Evolutionary conservation across 2,329 filamentous ascomycete genomes (phyloP).

Genomic region (Bretziella fagacearum): DNA sequence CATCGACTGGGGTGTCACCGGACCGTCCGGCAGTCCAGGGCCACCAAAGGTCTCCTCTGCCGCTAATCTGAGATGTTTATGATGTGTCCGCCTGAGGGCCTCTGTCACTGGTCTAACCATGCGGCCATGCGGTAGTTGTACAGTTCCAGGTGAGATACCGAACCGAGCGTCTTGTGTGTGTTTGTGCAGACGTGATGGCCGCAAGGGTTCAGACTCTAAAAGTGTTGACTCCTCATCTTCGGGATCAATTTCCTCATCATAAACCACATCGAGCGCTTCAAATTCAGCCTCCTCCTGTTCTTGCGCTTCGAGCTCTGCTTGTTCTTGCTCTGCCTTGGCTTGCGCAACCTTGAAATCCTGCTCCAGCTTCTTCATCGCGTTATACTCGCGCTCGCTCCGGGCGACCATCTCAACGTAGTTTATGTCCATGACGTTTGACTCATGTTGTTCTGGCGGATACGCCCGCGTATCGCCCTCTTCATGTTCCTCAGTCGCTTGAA

Average conservation of each 20-base stretch:
- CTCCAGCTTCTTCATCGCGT: constrained; percentile 36
- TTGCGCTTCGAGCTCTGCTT: constrained; percentile 23
- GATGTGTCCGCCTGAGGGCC: constrained; percentile 50
- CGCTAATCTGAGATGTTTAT: constrained; percentile 56
- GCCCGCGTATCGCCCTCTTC: constrained; percentile 5
- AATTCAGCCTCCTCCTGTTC: constrained; percentile 19
- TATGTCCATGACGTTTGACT: constrained; percentile 1
- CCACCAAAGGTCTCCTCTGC: constrained; percentile 67
- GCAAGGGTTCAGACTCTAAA: constrained; percentile 19
- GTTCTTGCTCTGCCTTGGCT: constrained; percentile 19
- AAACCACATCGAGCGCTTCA: constrained; percentile 21
- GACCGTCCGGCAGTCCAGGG: constrained; percentile 55
- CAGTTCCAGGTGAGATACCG: constrained; percentile 52
- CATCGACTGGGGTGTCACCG: constrained; percentile 45
- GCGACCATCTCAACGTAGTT: constrained; percentile 31
- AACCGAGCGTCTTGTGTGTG: constrained; percentile 60
- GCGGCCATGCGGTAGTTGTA: constrained; percentile 54
- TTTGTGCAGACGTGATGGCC: constrained; percentile 44
- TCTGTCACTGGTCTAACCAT: constrained; percentile 53
- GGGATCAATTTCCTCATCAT: constrained; percentile 23
- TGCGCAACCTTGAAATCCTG: constrained; percentile 37
- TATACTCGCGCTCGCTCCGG: constrained; percentile 38
- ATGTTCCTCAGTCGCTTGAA: constrained; percentile 6
- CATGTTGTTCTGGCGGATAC: constrained; percentile 9
- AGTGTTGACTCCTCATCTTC: constrained; percentile 15